Conservation (phyloP, 148 eudicot species). For the Oxyria digyna region DNA sequence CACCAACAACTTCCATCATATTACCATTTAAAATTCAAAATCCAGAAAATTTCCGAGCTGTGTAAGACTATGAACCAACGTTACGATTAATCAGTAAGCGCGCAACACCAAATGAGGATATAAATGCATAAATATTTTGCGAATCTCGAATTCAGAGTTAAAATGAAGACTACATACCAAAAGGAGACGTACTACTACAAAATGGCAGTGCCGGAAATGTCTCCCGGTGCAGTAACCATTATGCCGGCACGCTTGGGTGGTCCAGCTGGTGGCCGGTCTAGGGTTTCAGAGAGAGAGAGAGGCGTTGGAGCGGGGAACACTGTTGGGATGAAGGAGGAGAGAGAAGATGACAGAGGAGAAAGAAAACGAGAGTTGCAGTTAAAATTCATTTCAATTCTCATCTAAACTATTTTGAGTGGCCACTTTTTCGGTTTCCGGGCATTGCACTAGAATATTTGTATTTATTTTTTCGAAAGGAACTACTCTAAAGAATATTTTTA, state of each 20-base stretch:
- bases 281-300: not conserved
- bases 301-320: not conserved
- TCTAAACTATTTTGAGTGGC: too few relatives aligned
- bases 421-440: constrained; percentile 2
- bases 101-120: not conserved
- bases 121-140: not conserved
- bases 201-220: not conserved
- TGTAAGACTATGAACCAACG: not conserved
- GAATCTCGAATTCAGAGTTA: not conserved
- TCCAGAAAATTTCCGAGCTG: not conserved
- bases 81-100: not conserved
- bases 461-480: too few relatives aligned
- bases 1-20: not conserved
- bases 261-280: constrained; percentile 3
- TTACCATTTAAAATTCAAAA: not conserved
- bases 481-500: too few relatives aligned
- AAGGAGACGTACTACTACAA: not conserved
- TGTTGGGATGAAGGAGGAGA: not conserved
- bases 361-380: not conserved
- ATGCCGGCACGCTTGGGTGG: constrained; percentile 1
- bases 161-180: not conserved
- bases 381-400: too few relatives aligned
- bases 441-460: not conserved
- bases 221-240: not conserved
- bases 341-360: constrained; percentile 1